These are phyloP conservation scores for Berkeleyomyces rouxiae DNA, from an alignment of 2,329 filamentous ascomycete species.

Conservation along the genomic window DNA sequence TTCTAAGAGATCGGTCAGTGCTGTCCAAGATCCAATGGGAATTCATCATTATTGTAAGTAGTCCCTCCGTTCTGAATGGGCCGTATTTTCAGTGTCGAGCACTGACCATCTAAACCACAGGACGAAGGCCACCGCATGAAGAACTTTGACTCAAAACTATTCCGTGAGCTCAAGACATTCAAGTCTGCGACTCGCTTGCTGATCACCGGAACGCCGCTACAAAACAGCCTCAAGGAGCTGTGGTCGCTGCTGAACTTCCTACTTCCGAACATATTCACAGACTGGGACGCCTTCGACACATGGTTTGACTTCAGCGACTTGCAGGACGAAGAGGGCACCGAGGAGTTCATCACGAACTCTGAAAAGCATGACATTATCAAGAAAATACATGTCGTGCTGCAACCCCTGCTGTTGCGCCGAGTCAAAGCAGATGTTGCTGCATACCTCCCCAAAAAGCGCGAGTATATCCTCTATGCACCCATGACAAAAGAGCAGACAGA, in stretches of 20 bases:
- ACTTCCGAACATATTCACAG: conserved; percentile 80
- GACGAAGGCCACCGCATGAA: conserved; percentile 96
- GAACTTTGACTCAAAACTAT: conserved; percentile 84
- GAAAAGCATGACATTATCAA: conserved; percentile 37
- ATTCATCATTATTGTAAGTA: conserved; percentile 76
- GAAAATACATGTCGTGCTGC: conserved; percentile 83
- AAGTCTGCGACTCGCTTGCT: conserved; percentile 78
- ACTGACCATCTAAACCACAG: conserved; percentile 23
- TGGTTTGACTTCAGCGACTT: conserved; percentile 97
- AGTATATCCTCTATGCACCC: conserved; percentile 89
- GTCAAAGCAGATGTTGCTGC: conserved; percentile 89
- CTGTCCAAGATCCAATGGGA: conserved; percentile 82
- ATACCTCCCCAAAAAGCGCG: conserved; percentile 84
- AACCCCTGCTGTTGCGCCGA: conserved; percentile 73
- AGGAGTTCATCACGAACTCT: conserved; percentile 63
- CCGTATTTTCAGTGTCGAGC: neutral
- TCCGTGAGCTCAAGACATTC: conserved; percentile 76
- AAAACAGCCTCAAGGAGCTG: conserved; percentile 87
- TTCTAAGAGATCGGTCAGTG: conserved; percentile 72
- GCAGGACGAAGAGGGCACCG: conserved; percentile 63
- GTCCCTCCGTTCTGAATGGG: neutral
- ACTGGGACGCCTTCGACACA: conserved; percentile 79
- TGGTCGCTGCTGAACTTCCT: conserved; percentile 94
- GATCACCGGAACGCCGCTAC: conserved; percentile 85
- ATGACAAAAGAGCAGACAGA: conserved; percentile 84